Evolutionary conservation across 129 eudicot species (phyloP), one percentile per base, ranked within the genome.

Genomic region (Gnaphalium uliginosum): DNA sequence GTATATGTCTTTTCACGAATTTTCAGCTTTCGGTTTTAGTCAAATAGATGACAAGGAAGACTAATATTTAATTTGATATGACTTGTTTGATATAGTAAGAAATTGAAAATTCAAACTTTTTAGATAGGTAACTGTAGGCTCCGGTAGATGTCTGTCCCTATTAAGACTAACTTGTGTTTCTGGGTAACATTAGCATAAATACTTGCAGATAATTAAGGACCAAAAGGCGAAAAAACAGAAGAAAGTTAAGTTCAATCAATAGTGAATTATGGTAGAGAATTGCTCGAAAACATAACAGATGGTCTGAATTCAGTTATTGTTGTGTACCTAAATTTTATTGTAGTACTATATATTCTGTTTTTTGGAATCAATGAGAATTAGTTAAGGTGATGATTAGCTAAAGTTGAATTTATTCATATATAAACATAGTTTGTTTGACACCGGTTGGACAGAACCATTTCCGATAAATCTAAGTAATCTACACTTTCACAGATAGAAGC

Each of bases 401-500:
- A 46, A 46, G 53, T 46, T 46, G 53, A 46, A 46, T 13, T 46
- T 46, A 46, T 46, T 56, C 61, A n/a, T 56, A 19, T 7, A 46
- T 14, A 46, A 46, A 56, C 61, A 54, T 19, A 54, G 61, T 2
- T 6, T 6, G 10, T 5, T n/a, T 21, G 60, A 19, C 61, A 56
- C 61, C 13, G 25, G 26, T 22, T 56, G 61, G 61, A 56, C 11
- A 29, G 41, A 32, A 64, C 41, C 69, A 29, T 30, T 64, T 29
- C 41, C 18, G 7, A 30, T 64, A 29, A 46, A 46, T 46, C 53
- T 46, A 46, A 46, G 53, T 46, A 11, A 46, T 46, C 18, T 46
- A 64, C 69, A 64, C 11, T 29, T 64, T 6, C 18, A 64, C 39
- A 64, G 22, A 64, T 64, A n/a, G 41, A 64, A 26, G 69, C 43